These are phyloP conservation scores for Spergularia marina DNA, from an alignment of 148 eudicot genomes.

Conservation along the genomic window DNA sequence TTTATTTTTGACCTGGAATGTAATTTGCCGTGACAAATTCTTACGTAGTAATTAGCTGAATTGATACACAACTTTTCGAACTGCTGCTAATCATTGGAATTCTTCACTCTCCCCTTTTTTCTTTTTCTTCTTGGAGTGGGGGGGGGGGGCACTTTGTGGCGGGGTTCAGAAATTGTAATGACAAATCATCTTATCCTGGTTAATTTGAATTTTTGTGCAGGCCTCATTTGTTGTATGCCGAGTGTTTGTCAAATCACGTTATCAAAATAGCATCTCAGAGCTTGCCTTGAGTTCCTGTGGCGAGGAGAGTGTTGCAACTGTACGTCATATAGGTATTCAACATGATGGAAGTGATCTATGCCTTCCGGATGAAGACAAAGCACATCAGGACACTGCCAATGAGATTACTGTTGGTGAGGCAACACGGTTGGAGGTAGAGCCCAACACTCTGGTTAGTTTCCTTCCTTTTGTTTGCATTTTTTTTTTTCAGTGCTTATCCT, in stretches of 20 bases:
- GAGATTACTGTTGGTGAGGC: conserved; percentile 22
- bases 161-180: background rate
- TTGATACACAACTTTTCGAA: background rate
- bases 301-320: conserved; percentile 42
- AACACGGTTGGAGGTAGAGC: conserved; percentile 23
- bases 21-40: background rate
- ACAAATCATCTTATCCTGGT: background rate
- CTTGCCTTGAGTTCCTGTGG: conserved; percentile 44
- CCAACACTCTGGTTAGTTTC: conserved; percentile 29
- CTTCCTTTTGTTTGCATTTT: conserved; percentile 3
- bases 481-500: background rate
- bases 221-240: conserved; percentile 55
- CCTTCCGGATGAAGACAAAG: conserved; percentile 31
- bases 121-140: background rate
- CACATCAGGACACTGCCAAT: conserved; percentile 27
- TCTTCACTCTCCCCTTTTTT: background rate
- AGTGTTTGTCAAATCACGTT: conserved; percentile 35
- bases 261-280: conserved; percentile 32
- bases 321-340: conserved; percentile 56
- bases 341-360: conserved; percentile 37
- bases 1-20: background rate
- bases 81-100: background rate
- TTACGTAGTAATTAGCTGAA: background rate
- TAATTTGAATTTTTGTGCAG: conserved; percentile 32
- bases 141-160: background rate